These are phyloP conservation scores for Pythium periplocum DNA, from an alignment of 352 stramenopile genomes.

Conservation along the genomic window DNA sequence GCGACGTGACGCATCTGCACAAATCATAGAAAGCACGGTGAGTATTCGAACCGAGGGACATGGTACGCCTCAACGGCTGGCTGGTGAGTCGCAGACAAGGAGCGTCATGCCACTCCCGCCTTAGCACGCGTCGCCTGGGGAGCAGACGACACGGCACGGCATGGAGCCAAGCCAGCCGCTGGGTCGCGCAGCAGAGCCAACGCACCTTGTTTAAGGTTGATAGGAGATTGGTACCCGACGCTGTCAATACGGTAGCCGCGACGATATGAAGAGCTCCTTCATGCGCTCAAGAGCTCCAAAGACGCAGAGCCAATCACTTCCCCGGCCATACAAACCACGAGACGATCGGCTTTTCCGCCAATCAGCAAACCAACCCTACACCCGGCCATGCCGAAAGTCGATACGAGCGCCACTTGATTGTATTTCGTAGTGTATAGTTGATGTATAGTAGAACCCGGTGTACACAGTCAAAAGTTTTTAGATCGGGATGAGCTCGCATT, in stretches of 20 bases:
- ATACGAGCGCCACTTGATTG: too few relatives aligned
- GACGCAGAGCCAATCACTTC: slow-evolving; percentile 83
- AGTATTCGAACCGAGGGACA: too few relatives aligned
- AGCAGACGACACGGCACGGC: too few relatives aligned
- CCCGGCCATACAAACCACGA: slow-evolving; percentile 48
- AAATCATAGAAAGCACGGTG: neutral
- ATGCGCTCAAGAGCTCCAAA: slow-evolving; percentile 21
- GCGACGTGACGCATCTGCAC: slow-evolving; percentile 89
- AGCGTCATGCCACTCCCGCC: neutral
- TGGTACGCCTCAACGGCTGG: too few relatives aligned
- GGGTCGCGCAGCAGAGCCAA: slow-evolving; percentile 5
- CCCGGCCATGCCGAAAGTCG: neutral
- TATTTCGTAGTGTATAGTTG: neutral
- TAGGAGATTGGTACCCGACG: slow-evolving; percentile 78
- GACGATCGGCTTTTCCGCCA: slow-evolving; percentile 15
- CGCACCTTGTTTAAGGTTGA: slow-evolving; percentile 89
- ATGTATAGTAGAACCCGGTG: too few relatives aligned
- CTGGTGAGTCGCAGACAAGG: slow-evolving; percentile 1
- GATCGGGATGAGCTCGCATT: too few relatives aligned
- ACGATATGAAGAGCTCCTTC: slow-evolving; percentile 21
- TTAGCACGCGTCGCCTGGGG: too few relatives aligned
- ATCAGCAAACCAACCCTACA: slow-evolving; percentile 13
- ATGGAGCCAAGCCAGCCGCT: too few relatives aligned
- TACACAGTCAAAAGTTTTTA: too few relatives aligned
- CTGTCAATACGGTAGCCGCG: slow-evolving; percentile 56